phyloP scores from a whole-genome alignment of 805 yeast genomes.

The Hermanozyma aechmeae region DNA sequence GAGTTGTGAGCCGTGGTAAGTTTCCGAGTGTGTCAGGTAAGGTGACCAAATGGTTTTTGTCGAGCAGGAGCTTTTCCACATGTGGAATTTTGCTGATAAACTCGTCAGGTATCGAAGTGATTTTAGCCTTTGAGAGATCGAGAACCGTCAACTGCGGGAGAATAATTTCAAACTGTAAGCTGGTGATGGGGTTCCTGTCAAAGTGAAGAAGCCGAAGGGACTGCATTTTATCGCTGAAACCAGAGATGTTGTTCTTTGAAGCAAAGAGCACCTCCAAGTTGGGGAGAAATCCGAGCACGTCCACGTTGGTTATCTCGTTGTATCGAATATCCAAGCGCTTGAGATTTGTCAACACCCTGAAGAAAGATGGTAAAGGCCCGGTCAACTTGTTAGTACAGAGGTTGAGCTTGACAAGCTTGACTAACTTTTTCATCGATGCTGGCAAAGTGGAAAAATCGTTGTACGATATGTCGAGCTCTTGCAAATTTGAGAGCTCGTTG shows the following conservation, averaged over 20 bases:
- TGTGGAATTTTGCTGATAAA: conserved; percentile 54
- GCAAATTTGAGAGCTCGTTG: conserved; percentile 46
- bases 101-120: conserved; percentile 61
- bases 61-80: conserved; percentile 65
- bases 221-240: conserved; percentile 54
- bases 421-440: conserved; percentile 45
- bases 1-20: conserved; percentile 48
- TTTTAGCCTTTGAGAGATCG: conserved; percentile 73
- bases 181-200: conserved; percentile 79
- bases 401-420: conserved; percentile 57
- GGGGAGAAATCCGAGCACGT: conserved; percentile 46
- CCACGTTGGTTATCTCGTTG: conserved; percentile 50
- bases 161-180: conserved; percentile 42
- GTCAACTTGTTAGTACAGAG: conserved; percentile 63
- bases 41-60: conserved; percentile 71
- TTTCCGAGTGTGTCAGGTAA: conserved; percentile 62
- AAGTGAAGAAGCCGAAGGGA: conserved; percentile 61
- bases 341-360: conserved; percentile 45
- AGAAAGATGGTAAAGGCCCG: conserved; percentile 41
- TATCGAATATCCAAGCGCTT: conserved; percentile 71
- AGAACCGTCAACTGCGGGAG: conserved; percentile 59
- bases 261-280: conserved; percentile 64
- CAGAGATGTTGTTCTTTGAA: conserved; percentile 67
- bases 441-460: conserved; percentile 63
- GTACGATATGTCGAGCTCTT: conserved; percentile 72